A percentile compares a stretch with the other conserved stretches of the same genome.
Evolutionary conservation across 176 grass and related monocot genomes (phyloP).

Genomic region (Avena insularis): DNA sequence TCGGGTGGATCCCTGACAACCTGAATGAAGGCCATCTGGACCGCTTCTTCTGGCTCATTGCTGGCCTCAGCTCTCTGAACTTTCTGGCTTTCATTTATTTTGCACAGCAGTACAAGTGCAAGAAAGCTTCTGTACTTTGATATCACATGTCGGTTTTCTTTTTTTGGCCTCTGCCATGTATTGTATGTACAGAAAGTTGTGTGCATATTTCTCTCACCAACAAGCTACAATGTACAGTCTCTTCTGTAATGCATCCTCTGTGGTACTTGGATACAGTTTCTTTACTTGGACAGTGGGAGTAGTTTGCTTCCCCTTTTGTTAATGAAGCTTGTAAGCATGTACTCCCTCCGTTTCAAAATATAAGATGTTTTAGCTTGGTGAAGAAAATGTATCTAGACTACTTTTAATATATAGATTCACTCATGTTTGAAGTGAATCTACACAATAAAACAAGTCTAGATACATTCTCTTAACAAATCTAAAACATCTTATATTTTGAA

Average conservation of each 20-base stretch:
- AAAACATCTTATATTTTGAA: no score
- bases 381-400: no score
- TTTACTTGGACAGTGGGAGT: background rate
- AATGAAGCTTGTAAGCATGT: background rate
- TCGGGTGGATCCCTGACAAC: conserved; percentile 88
- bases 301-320: background rate
- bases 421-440: no score
- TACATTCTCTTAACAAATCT: no score
- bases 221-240: background rate
- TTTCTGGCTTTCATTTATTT: conserved; percentile 65
- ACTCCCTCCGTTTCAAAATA: no score
- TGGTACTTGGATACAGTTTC: background rate
- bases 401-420: no score
- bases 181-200: background rate
- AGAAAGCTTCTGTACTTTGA: conserved; percentile 55
- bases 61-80: conserved; percentile 69
- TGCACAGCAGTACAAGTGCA: conserved; percentile 60
- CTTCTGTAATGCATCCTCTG: background rate
- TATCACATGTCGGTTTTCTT: background rate
- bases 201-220: background rate
- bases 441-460: no score
- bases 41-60: conserved; percentile 79
- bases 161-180: background rate
- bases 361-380: no score
- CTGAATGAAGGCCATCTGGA: conserved; percentile 93